Evolutionary conservation across 2,329 filamentous ascomycete genomes (phyloP).

Genomic region (Tolypocladium paradoxum): DNA sequence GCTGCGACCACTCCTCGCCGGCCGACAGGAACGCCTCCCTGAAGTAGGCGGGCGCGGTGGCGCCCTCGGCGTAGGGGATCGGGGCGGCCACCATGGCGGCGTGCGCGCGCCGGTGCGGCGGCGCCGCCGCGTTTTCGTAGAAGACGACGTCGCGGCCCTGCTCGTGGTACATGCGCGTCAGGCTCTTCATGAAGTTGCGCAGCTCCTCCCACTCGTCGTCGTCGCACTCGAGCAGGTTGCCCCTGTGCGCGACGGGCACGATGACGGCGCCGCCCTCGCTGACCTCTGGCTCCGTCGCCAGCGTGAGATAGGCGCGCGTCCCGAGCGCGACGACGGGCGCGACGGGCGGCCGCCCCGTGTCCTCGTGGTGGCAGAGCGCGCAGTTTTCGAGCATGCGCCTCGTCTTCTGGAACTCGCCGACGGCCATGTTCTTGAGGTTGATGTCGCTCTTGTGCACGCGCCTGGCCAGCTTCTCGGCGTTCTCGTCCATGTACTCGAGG

Average conservation of each 20-base stretch:
- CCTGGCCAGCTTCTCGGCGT: conserved; percentile 79
- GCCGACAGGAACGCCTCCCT: conserved; percentile 80
- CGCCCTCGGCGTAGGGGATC: conserved; percentile 82
- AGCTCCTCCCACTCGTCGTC: conserved; percentile 99
- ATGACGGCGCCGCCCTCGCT: conserved; percentile 77
- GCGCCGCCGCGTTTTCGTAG: conserved; percentile 89
- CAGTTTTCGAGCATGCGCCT: conserved; percentile 78
- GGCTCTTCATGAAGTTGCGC: conserved; percentile 95
- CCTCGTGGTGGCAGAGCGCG: conserved; percentile 86
- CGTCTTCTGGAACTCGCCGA: conserved; percentile 82
- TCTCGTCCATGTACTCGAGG: conserved; percentile 96
- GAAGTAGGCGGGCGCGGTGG: conserved; percentile 89
- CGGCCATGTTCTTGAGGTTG: conserved; percentile 77
- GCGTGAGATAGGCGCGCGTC: conserved; percentile 76
- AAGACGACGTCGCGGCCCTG: conserved; percentile 89
- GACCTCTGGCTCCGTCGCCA: conserved; percentile 83
- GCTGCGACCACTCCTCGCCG: conserved; percentile 92
- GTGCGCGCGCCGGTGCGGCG: conserved; percentile 66
- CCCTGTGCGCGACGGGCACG: conserved; percentile 75
- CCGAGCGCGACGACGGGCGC: conserved; percentile 80
- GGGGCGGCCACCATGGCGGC: conserved; percentile 80
- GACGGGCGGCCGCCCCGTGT: conserved; percentile 58
- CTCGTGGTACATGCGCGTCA: conserved; percentile 89
- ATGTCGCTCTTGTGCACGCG: conserved; percentile 80
- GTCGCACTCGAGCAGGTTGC: conserved; percentile 92